phyloP scores from a whole-genome alignment of 2,329 filamentous ascomycete genomes.

The Madurella fahalii region DNA sequence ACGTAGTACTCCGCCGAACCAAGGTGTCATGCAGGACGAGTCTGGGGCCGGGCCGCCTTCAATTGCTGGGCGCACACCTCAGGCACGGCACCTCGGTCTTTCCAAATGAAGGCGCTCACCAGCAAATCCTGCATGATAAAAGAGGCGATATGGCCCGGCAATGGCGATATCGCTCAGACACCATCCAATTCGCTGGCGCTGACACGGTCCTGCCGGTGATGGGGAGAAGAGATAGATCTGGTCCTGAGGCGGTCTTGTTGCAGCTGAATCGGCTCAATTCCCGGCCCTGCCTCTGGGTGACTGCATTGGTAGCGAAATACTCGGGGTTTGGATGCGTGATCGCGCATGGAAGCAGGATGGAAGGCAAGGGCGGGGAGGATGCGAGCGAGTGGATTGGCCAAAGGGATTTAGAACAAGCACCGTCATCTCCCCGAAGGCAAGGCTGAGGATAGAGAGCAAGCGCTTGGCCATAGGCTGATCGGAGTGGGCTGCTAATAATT shows the following conservation, averaged over 20 bases:
- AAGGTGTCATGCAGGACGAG: conserved; percentile 7
- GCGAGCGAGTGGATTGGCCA: conserved; percentile 8
- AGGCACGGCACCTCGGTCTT: not conserved
- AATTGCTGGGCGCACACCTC: conserved; percentile 3
- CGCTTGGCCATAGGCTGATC: too few species aligned
- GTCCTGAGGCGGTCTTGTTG: not conserved
- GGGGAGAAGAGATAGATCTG: not conserved
- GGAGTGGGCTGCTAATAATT: too few species aligned
- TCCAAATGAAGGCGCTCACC: conserved; percentile 16
- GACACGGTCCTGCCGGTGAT: not conserved
- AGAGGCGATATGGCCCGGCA: conserved; percentile 17
- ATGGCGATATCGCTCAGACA: conserved; percentile 6
- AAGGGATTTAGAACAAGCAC: conserved; percentile 4
- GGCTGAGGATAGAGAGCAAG: not conserved
- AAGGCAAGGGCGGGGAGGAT: conserved; percentile 11
- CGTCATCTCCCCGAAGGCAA: conserved; percentile 7
- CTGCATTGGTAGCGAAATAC: conserved; percentile 8
- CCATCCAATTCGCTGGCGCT: conserved; percentile 3
- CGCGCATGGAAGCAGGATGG: conserved; percentile 16
- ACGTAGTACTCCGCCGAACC: not conserved
- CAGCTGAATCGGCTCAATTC: conserved; percentile 18
- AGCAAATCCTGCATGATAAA: conserved; percentile 7
- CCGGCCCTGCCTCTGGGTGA: conserved; percentile 11
- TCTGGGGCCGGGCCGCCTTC: not conserved
- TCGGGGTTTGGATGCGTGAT: conserved; percentile 11